Evolutionary conservation across 2,329 filamentous ascomycete species (phyloP), one percentile per base, ranked within the genome.

Genomic region (Dactylellina parvicollis): DNA sequence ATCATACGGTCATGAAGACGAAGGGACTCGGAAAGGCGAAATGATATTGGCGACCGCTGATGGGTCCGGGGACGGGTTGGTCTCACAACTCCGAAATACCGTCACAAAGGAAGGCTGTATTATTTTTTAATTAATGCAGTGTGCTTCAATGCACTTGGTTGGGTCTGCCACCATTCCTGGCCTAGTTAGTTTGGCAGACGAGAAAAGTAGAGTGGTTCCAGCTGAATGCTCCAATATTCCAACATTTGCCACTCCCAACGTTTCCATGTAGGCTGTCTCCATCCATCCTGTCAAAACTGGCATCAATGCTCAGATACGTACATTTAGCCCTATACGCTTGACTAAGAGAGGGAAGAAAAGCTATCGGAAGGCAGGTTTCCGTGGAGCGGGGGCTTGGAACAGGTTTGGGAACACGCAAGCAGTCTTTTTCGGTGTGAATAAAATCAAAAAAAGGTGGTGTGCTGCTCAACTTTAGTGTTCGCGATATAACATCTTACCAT

Each of bases 361-460:
- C 38, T 34, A 46, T 71, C 66, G 49, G 52, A 22, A 57, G 18
- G 30, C 50, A 52, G 56, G 16, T 40, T 49, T 42, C 49, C 57
- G 50, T 57, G 36, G 24, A 55, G 50, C n/a, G 52, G 28, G 49
- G 40, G 42, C 44, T 64, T 49, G 54, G 57, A 64, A 54, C 67
- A 72, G 46, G 59, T 65, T 64, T 72, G 64, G 30, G 59, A 64
- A 64, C 36, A 54, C 67, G 59, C 67, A 64, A 64, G 59, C 67
- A 18, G 49, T 34, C 7, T 30, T 54, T 24, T 22, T 24, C 16
- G 14, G 12, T n/a, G n/a, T 12, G 26, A 52, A 59, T 18, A 60
- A 30, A 47, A 44, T 5, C n/a, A 47, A 47, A 18, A 32, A 62
- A 71, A 62, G 57, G 44, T 64, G 67, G 67, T 72, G 67, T 72